Evolutionary conservation across 257 asterid species (phyloP).

Genomic region (Solanum sitiens): DNA sequence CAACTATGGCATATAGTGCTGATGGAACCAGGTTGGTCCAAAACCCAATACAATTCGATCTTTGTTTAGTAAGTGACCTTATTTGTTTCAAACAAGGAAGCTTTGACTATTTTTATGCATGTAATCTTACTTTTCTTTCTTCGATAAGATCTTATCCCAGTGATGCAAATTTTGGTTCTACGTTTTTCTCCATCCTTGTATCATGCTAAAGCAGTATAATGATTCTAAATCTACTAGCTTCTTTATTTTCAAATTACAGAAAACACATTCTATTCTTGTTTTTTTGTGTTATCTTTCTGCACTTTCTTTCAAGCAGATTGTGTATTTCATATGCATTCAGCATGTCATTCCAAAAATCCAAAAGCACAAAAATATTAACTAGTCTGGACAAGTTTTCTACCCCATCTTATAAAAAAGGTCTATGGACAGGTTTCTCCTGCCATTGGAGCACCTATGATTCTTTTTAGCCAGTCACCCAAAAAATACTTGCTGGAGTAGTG

Average conservation of each 20-base stretch:
- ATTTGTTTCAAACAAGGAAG: not conserved
- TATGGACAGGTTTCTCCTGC: not conserved
- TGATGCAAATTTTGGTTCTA: not conserved
- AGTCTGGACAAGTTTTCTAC: not conserved
- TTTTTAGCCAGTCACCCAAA: not conserved
- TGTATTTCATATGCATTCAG: not conserved
- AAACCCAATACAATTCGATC: conserved; percentile 3
- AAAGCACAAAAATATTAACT: not conserved
- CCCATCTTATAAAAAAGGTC: not conserved
- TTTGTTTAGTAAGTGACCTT: not conserved
- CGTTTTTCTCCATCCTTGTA: not conserved
- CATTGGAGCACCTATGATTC: not conserved
- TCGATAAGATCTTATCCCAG: not conserved
- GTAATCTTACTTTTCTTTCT: not conserved
- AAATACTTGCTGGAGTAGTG: not conserved
- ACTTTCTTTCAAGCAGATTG: not conserved
- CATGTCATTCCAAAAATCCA: not conserved
- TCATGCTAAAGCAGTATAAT: not conserved
- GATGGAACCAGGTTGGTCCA: conserved; percentile 81
- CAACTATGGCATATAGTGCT: conserved; percentile 95
- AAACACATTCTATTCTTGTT: not conserved
- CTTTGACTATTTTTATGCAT: not conserved
- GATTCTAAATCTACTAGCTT: not conserved
- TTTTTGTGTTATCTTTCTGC: not conserved
- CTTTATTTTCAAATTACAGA: not conserved